phyloP scores from a whole-genome alignment of 129 eudicot species.

The Helianthus tuberosus region DNA sequence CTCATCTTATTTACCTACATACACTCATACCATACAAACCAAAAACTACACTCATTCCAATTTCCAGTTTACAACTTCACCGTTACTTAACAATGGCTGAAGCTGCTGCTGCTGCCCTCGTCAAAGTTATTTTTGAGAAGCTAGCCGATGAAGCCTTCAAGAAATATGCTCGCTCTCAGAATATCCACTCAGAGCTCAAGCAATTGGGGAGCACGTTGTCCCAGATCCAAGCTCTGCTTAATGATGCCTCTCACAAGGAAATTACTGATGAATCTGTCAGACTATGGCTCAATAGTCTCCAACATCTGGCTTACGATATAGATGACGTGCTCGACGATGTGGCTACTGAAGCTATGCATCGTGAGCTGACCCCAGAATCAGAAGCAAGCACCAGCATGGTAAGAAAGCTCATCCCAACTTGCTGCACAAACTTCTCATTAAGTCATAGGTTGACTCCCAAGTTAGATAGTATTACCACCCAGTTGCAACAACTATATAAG shows the following conservation, averaged over 20 bases:
- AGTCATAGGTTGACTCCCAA: conserved; percentile 24
- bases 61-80: too few species aligned
- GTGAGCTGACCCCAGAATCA: background rate
- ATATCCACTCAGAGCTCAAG: conserved; percentile 9
- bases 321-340: too few species aligned
- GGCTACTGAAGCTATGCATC: background rate
- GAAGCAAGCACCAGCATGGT: background rate
- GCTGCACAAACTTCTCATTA: background rate
- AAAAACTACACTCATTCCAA: too few species aligned
- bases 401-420: background rate
- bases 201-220: conserved; percentile 14
- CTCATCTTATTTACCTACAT: too few species aligned
- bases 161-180: conserved; percentile 28
- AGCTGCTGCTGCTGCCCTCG: too few species aligned
- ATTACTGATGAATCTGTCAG: conserved; percentile 7
- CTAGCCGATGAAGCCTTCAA: conserved; percentile 25
- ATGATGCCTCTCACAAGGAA: conserved; percentile 4
- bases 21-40: too few species aligned
- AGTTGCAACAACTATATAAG: conserved; percentile 22
- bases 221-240: conserved; percentile 35
- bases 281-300: background rate
- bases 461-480: conserved; percentile 13
- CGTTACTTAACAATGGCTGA: too few species aligned
- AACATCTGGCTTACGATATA: too few species aligned
- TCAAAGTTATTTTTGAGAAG: conserved; percentile 31